Evolutionary conservation across 768 basidiomycete species (phyloP).

Genomic region (Mycena crocata): DNA sequence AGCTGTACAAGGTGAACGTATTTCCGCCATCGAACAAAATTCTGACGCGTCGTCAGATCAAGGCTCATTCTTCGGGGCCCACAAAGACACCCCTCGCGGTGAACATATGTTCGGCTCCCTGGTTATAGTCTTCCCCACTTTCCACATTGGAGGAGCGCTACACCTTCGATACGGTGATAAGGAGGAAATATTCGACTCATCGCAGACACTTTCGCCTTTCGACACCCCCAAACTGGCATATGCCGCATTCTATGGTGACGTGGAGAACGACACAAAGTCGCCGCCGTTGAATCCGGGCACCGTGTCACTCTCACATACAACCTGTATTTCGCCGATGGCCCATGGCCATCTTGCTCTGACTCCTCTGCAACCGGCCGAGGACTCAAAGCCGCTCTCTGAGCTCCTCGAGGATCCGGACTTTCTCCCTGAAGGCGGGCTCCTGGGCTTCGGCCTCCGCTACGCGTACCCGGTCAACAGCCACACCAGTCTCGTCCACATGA

Average conservation of each 20-base stretch:
- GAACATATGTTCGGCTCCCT: constrained; percentile 57
- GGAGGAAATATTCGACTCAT: constrained; percentile 51
- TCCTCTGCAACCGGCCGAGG: neutral
- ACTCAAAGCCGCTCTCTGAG: constrained; percentile 22
- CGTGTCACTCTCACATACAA: constrained; percentile 27
- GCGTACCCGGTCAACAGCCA: constrained; percentile 46
- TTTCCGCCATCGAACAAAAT: constrained; percentile 46
- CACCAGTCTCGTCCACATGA: constrained; percentile 7
- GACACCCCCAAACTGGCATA: constrained; percentile 16
- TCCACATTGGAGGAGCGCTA: constrained; percentile 53
- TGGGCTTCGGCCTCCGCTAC: constrained; percentile 54
- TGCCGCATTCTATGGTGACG: constrained; percentile 21
- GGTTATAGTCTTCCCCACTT: constrained; percentile 54
- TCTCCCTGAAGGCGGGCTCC: constrained; percentile 51
- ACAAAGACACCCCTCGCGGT: constrained; percentile 53
- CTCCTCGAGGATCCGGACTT: constrained; percentile 47
- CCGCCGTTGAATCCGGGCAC: constrained; percentile 7
- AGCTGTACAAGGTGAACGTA: constrained; percentile 55
- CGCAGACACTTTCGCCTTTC: constrained; percentile 26
- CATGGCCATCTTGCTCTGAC: neutral
- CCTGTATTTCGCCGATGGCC: neutral
- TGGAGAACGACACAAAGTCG: constrained; percentile 17
- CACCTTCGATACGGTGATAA: constrained; percentile 42
- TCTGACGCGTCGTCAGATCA: constrained; percentile 33
- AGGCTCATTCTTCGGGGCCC: constrained; percentile 55